Evolutionary conservation across 441 rosid species (phyloP), one percentile per base, ranked within the genome.

Genomic region (Mallotus japonicus): DNA sequence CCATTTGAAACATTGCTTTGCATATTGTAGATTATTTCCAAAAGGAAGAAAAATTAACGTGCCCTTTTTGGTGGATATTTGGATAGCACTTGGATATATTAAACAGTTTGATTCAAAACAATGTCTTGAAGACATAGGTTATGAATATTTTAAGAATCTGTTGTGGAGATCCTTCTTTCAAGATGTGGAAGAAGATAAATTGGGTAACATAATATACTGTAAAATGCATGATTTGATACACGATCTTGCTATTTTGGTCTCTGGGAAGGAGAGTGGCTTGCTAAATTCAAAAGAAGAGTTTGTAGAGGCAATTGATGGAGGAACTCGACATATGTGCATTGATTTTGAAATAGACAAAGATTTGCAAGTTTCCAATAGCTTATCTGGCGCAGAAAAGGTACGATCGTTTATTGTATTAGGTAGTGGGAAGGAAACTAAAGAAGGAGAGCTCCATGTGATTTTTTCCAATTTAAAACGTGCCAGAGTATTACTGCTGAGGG

Each of bases 211-310:
- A 12, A 1, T 6, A 62, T 64, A 17, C 24, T 75, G 76, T 49
- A 80, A 73, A 63, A 75, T 80, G 81, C 85, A 80, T 54, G 78
- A 79, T 47, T 58, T 75, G 9, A 73, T 83, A 44, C 78, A 75
- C 73, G 85, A 80, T 46, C 77, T 83, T 32, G 79, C 83, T 55
- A 53, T 40, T 62, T 19, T 32, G 8, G 73, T 76, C 2, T 64
- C 75, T 10, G 73, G 75, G 49, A 24, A 15, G 13, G 67, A 77
- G 50, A 40, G 40, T 16, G 12, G 6, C 8, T 3, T 0, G 6
- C 5, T 54, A 3, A 8, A 46, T 6, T 9, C 0, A 0, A 19
- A 14, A 16, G 50, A 16, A 19, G 6, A 22, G 8, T 20, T 9
- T 8, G 49, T 49, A 15, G 5, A 3, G 20, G 54, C 15, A 50